A percentile compares a stretch with the other conserved stretches of the same genome.
phyloP scores from a whole-genome alignment of 805 yeast genomes.

The Kodamaea kaohsiungensis region DNA sequence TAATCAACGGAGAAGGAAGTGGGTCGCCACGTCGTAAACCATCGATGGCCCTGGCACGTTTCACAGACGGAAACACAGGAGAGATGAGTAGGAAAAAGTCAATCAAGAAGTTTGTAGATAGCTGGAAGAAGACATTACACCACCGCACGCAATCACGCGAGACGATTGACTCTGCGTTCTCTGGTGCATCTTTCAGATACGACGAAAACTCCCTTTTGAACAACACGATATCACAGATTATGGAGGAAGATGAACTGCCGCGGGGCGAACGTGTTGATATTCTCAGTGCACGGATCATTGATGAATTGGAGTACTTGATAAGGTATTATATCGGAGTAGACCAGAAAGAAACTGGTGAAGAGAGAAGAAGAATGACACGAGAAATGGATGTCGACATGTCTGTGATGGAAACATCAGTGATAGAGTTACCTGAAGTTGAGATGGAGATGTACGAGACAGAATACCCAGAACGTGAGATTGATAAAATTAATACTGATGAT shows the following conservation, averaged over 20 bases:
- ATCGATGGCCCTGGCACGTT: background rate
- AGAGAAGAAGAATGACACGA: background rate
- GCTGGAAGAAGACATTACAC: constrained; percentile 41
- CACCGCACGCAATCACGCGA: constrained; percentile 8
- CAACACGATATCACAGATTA: background rate
- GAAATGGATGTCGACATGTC: background rate
- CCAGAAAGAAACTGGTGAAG: background rate
- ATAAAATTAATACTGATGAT: background rate
- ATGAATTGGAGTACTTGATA: constrained; percentile 61
- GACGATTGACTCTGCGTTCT: background rate
- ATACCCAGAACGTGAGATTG: background rate
- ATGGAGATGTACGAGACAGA: background rate
- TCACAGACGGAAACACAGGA: background rate
- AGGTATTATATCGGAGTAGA: constrained; percentile 35
- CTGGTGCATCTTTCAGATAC: background rate
- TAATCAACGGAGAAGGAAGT: constrained; percentile 14
- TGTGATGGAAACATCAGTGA: background rate
- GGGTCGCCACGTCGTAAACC: constrained; percentile 11
- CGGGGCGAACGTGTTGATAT: constrained; percentile 53
- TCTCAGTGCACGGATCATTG: constrained; percentile 68
- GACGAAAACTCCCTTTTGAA: background rate
- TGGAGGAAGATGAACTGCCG: constrained; percentile 14
- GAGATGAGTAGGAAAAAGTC: constrained; percentile 32
- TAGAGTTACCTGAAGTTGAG: background rate
- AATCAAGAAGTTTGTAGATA: constrained; percentile 38